A percentile compares a stretch with the other conserved stretches of the same genome.
These are phyloP conservation scores for Aspergillus tamarii DNA, from an alignment of 2,329 filamentous ascomycete genomes.

Conservation along the genomic window DNA sequence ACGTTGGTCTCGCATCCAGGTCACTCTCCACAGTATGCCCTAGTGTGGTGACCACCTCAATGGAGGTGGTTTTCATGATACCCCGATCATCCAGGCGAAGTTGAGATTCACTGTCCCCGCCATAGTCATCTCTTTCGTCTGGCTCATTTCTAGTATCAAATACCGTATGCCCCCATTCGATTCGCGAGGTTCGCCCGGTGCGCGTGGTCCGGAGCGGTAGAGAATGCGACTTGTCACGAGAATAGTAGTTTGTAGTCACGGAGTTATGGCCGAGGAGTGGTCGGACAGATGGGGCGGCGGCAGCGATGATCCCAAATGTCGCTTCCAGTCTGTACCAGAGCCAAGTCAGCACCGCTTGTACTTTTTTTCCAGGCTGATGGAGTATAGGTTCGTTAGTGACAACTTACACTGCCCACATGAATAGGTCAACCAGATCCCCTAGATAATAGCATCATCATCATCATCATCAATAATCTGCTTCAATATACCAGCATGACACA, in stretches of 20 bases:
- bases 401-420: constrained; percentile 10
- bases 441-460: neutral
- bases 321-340: neutral
- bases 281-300: constrained; percentile 7
- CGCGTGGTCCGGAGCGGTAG: constrained; percentile 1
- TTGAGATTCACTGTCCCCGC: constrained; percentile 3
- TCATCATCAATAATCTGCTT: neutral
- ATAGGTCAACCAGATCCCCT: constrained; percentile 10
- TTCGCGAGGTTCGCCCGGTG: constrained; percentile 1
- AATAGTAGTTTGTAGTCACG: constrained; percentile 8
- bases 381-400: neutral
- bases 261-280: constrained; percentile 8
- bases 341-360: neutral
- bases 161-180: neutral
- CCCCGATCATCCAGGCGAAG: neutral
- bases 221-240: constrained; percentile 6
- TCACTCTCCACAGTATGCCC: neutral
- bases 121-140: neutral
- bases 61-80: constrained; percentile 6
- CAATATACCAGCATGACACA: neutral
- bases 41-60: constrained; percentile 3
- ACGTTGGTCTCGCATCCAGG: neutral
- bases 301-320: constrained; percentile 7
- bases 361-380: too few relatives aligned
- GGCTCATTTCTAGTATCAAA: constrained; percentile 1